phyloP scores from a whole-genome alignment of 495 filamentous ascomycete genomes.

The Penicillium goetzii region DNA sequence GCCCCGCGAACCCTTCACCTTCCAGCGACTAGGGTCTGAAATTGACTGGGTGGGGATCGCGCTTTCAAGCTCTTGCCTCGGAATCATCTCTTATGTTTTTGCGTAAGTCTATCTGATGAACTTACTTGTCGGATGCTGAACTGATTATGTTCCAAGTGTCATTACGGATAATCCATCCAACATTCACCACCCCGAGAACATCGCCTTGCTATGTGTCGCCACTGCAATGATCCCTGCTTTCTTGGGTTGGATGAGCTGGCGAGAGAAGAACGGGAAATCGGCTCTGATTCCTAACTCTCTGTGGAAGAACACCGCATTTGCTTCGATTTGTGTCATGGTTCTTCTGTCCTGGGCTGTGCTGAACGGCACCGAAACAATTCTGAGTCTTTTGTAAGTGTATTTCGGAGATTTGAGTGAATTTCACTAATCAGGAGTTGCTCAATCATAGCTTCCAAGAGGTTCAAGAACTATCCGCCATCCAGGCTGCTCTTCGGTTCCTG shows the following conservation, averaged over 20 bases:
- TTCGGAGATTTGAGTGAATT: neutral
- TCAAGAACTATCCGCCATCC: neutral
- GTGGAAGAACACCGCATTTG: conserved; percentile 55
- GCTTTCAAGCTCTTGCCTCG: conserved; percentile 46
- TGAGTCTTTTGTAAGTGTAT: conserved; percentile 49
- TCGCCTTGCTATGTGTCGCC: conserved; percentile 44
- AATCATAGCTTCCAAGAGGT: conserved; percentile 1
- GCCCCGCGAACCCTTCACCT: conserved; percentile 21
- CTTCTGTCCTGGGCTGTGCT: conserved; percentile 51
- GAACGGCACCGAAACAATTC: conserved; percentile 55
- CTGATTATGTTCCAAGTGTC: conserved; percentile 25
- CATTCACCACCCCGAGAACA: conserved; percentile 42
- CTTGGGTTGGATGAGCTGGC: conserved; percentile 49
- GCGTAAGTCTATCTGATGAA: conserved; percentile 30
- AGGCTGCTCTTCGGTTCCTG: neutral
- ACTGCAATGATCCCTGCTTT: conserved; percentile 49
- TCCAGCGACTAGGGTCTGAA: conserved; percentile 27
- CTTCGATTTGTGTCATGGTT: conserved; percentile 55
- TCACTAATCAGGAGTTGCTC: neutral
- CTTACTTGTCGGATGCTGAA: neutral
- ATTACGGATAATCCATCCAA: conserved; percentile 41
- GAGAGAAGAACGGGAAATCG: conserved; percentile 43
- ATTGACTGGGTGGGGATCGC: conserved; percentile 58
- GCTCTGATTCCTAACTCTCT: conserved; percentile 60
- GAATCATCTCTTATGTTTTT: conserved; percentile 52